These are phyloP conservation scores for Silene latifolia DNA, from an alignment of 148 eudicot species.

Conservation along the genomic window DNA sequence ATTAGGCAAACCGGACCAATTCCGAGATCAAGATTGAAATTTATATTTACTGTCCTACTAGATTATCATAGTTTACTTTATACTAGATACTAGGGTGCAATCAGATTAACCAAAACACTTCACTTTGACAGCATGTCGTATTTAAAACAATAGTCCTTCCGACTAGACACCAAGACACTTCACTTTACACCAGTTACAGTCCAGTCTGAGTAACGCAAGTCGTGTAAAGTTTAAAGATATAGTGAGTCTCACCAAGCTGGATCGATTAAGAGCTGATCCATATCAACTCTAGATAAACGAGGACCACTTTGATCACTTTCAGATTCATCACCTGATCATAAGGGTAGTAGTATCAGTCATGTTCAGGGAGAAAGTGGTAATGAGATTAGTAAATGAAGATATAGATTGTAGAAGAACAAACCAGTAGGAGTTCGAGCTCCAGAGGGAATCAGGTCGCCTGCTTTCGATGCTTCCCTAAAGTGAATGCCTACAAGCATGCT, in stretches of 20 bases:
- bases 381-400: not conserved
- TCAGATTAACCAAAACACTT: too few species aligned
- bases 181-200: too few species aligned
- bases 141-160: too few species aligned
- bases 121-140: too few species aligned
- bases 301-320: constrained; percentile 43
- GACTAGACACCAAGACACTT: too few species aligned
- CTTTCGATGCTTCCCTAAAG: constrained; percentile 57
- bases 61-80: too few species aligned
- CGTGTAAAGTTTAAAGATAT: not conserved
- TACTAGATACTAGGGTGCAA: too few species aligned
- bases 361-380: not conserved
- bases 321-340: constrained; percentile 38
- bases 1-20: too few species aligned
- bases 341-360: not conserved
- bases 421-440: constrained; percentile 51
- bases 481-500: constrained; percentile 89
- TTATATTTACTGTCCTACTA: too few species aligned
- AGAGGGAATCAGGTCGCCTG: constrained; percentile 47
- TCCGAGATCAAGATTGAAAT: too few species aligned
- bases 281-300: constrained; percentile 45
- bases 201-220: not conserved
- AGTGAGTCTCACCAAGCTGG: constrained; percentile 33
- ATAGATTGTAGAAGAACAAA: constrained; percentile 13
- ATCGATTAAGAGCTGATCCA: constrained; percentile 22